Base-by-base conservation (phyloP, 148 eudicot species). In the Selenicereus undatus region DNA sequence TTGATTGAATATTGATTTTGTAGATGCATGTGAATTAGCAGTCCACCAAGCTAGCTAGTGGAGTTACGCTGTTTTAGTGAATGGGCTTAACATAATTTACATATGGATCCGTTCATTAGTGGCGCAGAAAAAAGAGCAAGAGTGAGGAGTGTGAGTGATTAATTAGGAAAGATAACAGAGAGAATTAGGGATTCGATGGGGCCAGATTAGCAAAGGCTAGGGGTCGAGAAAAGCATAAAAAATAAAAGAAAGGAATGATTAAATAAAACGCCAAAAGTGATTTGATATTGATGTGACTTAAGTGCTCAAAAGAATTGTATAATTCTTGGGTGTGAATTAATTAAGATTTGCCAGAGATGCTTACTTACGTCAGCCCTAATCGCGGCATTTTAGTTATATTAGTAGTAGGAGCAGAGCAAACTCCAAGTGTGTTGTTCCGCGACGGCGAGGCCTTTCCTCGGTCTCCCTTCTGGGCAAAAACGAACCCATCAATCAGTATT, bases 361-460 rank as follows among this genome's bases (percentile, higher is more conserved):
- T 71, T 71, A 32, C 16, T 35, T 71, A 39, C 74, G 48, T 71
- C 74, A 71, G 74, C 74, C 74, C 74, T 71, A 71, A 71, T 11
- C 2, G 58, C 58, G 14, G 17, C 14, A 52, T 52, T 52, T 11
- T 52, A 2, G 2, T 32, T 32, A 52, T 3, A 17, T 11, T 52
- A 2, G 43, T 32, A 32, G 32, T 32, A n/a, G n/a, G n/a, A n/a
- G n/a, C n/a, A n/a, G 32, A 32, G 32, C 32, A 39, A 18, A 52
- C 18, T 52, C 58, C 58, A 52, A 52, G 9, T 52, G 58, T 52
- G 43, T 9, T 52, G 58, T 52, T 17, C 58, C 16, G 8, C 58
- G 58, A 52, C 58, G 3, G 8, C 58, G 58, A 52, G 58, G 58
- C 18, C 6, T 52, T 52, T 17, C 58, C 58, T 9, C 58, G n/a